These are phyloP conservation scores for Rhodosporidiobolus sp. DNA, from an alignment of 768 basidiomycete species.

Conservation along the genomic window DNA sequence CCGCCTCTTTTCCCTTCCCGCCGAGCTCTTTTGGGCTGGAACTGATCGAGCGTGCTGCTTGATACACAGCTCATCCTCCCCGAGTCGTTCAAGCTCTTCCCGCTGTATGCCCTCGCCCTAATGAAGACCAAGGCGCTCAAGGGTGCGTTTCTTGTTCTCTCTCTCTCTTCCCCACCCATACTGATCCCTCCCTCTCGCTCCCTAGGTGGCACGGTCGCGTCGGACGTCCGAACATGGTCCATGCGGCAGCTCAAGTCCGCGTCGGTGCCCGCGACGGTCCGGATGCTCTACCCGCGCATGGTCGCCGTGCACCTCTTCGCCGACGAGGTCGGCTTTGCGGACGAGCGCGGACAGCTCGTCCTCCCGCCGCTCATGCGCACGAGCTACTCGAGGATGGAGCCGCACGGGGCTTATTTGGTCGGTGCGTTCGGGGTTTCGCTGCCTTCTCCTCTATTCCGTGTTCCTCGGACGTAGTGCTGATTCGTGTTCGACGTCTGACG, in stretches of 20 bases:
- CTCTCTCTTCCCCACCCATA: background rate
- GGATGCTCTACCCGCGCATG: constrained; percentile 80
- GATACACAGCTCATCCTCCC: constrained; percentile 77
- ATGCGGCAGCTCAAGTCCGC: constrained; percentile 71
- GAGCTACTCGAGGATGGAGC: constrained; percentile 82
- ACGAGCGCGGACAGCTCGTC: constrained; percentile 59
- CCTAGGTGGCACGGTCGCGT: constrained; percentile 75
- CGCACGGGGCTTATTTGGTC: constrained; percentile 85
- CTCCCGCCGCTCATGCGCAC: constrained; percentile 76
- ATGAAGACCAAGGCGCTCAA: constrained; percentile 90
- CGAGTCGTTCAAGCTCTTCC: constrained; percentile 82
- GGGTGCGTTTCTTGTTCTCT: constrained; percentile 55
- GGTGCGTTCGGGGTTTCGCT: constrained; percentile 55
- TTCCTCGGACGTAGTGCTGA: background rate
- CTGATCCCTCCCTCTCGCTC: background rate
- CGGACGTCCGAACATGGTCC: constrained; percentile 88
- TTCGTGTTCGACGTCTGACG: background rate
- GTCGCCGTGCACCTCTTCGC: constrained; percentile 82
- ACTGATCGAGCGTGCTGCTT: background rate
- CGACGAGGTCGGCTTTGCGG: constrained; percentile 66
- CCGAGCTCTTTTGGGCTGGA: background rate
- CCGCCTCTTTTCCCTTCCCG: background rate
- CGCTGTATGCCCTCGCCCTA: constrained; percentile 73
- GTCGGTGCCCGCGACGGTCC: constrained; percentile 66
- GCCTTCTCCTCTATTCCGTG: background rate